These are phyloP conservation scores for Inga leiocalycina DNA, from an alignment of 306 rosid genomes.

Conservation along the genomic window DNA sequence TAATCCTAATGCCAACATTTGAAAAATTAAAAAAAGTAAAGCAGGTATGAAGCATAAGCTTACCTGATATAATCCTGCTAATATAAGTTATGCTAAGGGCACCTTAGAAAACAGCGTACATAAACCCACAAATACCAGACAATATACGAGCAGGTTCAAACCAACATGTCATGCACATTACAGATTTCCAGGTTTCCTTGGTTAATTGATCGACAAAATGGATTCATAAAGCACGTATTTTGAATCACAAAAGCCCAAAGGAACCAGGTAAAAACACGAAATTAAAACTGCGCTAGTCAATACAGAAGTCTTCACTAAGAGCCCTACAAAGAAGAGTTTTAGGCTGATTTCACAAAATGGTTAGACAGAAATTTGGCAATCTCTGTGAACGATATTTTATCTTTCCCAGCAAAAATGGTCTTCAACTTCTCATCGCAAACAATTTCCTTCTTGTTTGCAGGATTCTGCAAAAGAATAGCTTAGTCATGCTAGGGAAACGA, in stretches of 20 bases:
- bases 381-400: constrained; percentile 58
- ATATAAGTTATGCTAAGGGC: background rate
- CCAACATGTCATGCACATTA: constrained; percentile 20
- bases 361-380: constrained; percentile 53
- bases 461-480: constrained; percentile 57
- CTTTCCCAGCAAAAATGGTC: constrained; percentile 69
- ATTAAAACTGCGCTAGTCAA: constrained; percentile 24
- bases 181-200: constrained; percentile 39
- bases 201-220: background rate
- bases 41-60: background rate
- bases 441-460: constrained; percentile 61
- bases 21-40: too few relatives aligned
- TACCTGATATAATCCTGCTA: background rate
- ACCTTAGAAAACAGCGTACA: background rate
- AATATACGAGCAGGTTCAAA: constrained; percentile 33
- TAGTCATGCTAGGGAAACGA: constrained; percentile 15
- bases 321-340: constrained; percentile 27
- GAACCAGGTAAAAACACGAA: background rate
- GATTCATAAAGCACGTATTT: background rate
- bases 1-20: too few relatives aligned
- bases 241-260: background rate
- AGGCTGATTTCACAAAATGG: constrained; percentile 58
- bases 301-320: constrained; percentile 23
- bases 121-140: background rate
- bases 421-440: constrained; percentile 69